A percentile compares a stretch with the other conserved stretches of the same genome.
Evolutionary conservation across 495 filamentous ascomycete genomes (phyloP).

Genomic region (Pyrenula massariospora): DNA sequence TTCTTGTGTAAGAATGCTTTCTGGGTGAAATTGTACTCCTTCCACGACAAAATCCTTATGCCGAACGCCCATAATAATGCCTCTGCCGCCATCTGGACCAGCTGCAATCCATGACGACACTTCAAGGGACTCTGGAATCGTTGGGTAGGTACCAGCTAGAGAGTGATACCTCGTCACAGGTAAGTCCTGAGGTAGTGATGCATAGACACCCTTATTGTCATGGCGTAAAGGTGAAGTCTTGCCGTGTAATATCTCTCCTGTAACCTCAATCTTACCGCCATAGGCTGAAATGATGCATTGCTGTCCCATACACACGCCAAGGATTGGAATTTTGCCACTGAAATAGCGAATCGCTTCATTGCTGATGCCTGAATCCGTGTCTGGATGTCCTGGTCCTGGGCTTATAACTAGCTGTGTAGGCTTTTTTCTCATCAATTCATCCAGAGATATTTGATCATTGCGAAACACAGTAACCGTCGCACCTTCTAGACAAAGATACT

Average conservation of each 20-base stretch:
- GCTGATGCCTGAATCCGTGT: slow-evolving; percentile 82
- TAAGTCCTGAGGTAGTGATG: slow-evolving; percentile 60
- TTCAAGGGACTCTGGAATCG: slow-evolving; percentile 77
- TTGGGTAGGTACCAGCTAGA: slow-evolving; percentile 82
- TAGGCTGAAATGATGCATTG: slow-evolving; percentile 93
- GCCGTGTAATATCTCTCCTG: slow-evolving; percentile 92
- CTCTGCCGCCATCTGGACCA: slow-evolving; percentile 50
- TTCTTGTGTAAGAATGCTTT: slow-evolving; percentile 87
- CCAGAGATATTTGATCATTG: slow-evolving; percentile 81
- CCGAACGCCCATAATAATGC: slow-evolving; percentile 91
- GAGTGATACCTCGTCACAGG: slow-evolving; percentile 95
- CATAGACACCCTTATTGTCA: slow-evolving; percentile 80
- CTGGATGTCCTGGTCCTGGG: slow-evolving; percentile 86
- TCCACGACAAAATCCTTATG: slow-evolving; percentile 86
- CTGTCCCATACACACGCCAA: slow-evolving; percentile 98
- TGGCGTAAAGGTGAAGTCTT: slow-evolving; percentile 88
- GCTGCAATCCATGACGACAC: slow-evolving; percentile 69
- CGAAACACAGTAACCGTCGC: slow-evolving; percentile 78
- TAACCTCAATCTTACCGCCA: slow-evolving; percentile 81
- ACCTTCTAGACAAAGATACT: slow-evolving; percentile 90
- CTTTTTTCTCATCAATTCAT: slow-evolving; percentile 67
- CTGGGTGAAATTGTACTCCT: slow-evolving; percentile 94
- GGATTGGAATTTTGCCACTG: slow-evolving; percentile 89
- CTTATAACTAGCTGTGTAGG: slow-evolving; percentile 93
- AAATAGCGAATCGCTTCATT: slow-evolving; percentile 85